phyloP scores from a whole-genome alignment of 352 stramenopile genomes.

The Pythium phragmitis region DNA sequence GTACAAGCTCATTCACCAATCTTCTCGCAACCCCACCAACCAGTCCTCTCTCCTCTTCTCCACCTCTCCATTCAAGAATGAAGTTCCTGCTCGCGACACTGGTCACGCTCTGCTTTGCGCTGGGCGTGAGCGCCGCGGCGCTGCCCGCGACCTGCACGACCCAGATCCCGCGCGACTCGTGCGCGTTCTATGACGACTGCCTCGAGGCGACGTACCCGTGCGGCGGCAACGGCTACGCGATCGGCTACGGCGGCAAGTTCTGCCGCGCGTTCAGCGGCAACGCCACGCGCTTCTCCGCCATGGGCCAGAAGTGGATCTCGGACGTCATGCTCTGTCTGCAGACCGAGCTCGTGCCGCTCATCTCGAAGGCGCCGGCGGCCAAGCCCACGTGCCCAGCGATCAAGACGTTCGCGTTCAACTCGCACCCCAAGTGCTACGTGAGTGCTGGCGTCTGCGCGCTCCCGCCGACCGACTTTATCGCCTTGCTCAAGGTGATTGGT shows the following conservation, averaged over 20 bases:
- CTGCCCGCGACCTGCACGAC: slow-evolving; percentile 24
- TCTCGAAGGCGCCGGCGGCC: slow-evolving; percentile 11
- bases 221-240: slow-evolving; percentile 25
- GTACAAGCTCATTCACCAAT: slow-evolving; percentile 16
- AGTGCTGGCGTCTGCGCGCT: slow-evolving; percentile 31
- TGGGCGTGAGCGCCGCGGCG: slow-evolving; percentile 6
- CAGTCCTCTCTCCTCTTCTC: background rate
- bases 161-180: slow-evolving; percentile 28
- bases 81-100: slow-evolving; percentile 24
- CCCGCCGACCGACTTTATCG: slow-evolving; percentile 26
- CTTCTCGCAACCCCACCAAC: slow-evolving; percentile 2
- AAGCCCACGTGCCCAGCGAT: slow-evolving; percentile 25
- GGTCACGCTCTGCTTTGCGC: slow-evolving; percentile 9
- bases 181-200: slow-evolving; percentile 33
- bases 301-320: slow-evolving; percentile 32
- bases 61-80: background rate
- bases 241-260: slow-evolving; percentile 33
- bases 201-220: slow-evolving; percentile 30
- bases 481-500: slow-evolving; percentile 31
- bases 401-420: slow-evolving; percentile 34
- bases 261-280: slow-evolving; percentile 30
- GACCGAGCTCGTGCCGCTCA: slow-evolving; percentile 26
- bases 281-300: slow-evolving; percentile 23
- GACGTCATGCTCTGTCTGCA: slow-evolving; percentile 35
- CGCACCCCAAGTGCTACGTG: slow-evolving; percentile 36